Percentiles rank a stretch among this genome's conserved stretches.
phyloP scores from a whole-genome alignment of 129 eudicot genomes.

The Escallonia herrerae region DNA sequence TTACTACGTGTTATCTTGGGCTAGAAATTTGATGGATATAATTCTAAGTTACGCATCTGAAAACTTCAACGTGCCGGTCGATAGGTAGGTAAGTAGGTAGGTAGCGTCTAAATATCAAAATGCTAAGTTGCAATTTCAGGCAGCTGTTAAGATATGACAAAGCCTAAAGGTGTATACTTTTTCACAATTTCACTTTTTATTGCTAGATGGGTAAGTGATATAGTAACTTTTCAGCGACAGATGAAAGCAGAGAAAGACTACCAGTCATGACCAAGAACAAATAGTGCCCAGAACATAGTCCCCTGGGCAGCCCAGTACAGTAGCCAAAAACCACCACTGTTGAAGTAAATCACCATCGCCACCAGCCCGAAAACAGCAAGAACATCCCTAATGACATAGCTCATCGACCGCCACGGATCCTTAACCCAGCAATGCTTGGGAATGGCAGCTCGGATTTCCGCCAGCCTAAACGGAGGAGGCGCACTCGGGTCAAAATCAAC shows the following conservation, averaged over 20 bases:
- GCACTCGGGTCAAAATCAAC: constrained; percentile 53
- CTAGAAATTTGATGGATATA: too few relatives aligned
- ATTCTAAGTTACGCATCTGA: too few relatives aligned
- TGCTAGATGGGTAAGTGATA: too few relatives aligned
- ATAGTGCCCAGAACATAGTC: constrained; percentile 81
- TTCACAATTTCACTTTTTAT: too few relatives aligned
- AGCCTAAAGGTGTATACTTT: too few relatives aligned
- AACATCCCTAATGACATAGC: constrained; percentile 56
- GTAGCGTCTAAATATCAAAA: too few relatives aligned
- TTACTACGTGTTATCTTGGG: too few relatives aligned
- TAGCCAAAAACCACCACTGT: constrained; percentile 55
- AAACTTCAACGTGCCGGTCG: too few relatives aligned
- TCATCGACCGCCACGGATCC: constrained; percentile 53
- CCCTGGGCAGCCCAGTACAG: constrained; percentile 72
- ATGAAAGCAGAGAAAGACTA: constrained; percentile 1
- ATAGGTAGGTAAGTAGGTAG: too few relatives aligned
- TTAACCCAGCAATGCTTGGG: constrained; percentile 80
- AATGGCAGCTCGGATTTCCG: constrained; percentile 64
- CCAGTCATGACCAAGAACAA: constrained; percentile 90
- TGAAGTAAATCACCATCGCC: constrained; percentile 28
- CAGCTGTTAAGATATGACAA: too few relatives aligned
- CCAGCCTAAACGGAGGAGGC: constrained; percentile 67
- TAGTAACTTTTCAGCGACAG: too few relatives aligned
- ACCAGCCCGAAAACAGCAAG: constrained; percentile 28
- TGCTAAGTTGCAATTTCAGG: too few relatives aligned